phyloP scores from a whole-genome alignment of 2,329 filamentous ascomycete genomes.

The Diaporthe ampelina region DNA sequence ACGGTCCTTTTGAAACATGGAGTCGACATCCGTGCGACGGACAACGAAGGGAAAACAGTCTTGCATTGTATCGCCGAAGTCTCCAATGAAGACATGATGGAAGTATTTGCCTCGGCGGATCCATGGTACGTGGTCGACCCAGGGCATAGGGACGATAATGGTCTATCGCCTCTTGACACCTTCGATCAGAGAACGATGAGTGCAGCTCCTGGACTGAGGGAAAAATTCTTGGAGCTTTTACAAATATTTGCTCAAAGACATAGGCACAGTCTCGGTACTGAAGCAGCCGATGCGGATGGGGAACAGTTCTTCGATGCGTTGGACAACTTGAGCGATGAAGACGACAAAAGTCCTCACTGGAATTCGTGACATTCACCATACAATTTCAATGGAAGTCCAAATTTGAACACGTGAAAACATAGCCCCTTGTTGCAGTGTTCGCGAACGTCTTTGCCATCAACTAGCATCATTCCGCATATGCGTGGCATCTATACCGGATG shows the following conservation, averaged over 20 bases:
- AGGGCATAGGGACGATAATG: not conserved
- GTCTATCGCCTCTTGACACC: constrained; percentile 2
- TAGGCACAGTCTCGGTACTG: not conserved
- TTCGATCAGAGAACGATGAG: constrained; percentile 2
- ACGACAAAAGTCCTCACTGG: not conserved
- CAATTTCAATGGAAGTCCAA: not conserved
- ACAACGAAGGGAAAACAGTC: constrained; percentile 2
- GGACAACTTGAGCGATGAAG: not conserved
- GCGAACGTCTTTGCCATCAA: not conserved
- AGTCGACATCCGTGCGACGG: not conserved
- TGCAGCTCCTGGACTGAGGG: not conserved
- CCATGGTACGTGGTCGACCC: constrained; percentile 9
- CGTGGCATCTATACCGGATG: too few species aligned
- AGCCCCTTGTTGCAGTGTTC: not conserved
- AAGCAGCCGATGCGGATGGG: not conserved
- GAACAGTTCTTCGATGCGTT: constrained; percentile 27
- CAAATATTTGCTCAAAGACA: constrained; percentile 1
- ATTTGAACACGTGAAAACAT: not conserved
- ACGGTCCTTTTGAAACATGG: not conserved
- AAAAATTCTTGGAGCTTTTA: constrained; percentile 9
- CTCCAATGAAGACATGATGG: constrained; percentile 12
- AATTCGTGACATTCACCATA: not conserved
- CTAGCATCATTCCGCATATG: not conserved
- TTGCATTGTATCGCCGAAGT: constrained; percentile 19
- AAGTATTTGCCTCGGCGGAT: not conserved